Base-by-base conservation (phyloP, 129 eudicot genomes). In the Chrysanthemum makinoi region DNA sequence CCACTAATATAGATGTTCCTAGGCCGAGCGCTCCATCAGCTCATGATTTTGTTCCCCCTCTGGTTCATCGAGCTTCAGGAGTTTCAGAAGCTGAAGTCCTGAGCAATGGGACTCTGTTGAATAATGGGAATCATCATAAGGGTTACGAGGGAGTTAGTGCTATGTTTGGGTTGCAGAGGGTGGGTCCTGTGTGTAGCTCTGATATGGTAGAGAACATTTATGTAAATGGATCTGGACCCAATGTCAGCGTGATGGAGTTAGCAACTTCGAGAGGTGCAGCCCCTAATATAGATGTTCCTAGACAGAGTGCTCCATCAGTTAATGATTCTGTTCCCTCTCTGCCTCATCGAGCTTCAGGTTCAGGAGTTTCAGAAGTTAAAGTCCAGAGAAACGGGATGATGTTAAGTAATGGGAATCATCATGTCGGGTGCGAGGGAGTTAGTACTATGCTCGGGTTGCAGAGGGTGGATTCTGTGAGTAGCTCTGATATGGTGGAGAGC, bases 121-220 rank as follows among this genome's bases (percentile, higher is more conserved):
- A 19, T 46, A 76, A 74, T 51, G 87, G 77, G 46, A 83, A 79
- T 59, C 47, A 63, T 51, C 83, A 82, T 62, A 14, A 51, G 76
- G 72, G 84, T 46, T 83, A 87, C 28, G 87, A 85, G 69, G 95
- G 86, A 20, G 76, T 90, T 68, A 50, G 84, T 19, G 79, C 82
- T 66, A 63, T 83, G 64, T 86, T 87, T 66, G 89, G 91, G 59
- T 77, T 87, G 79, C 63, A 80, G 69, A 80, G 88, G 66, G 74
- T 87, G 83, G 85, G 85, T 80, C 87, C 95, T 30, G 97, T 83
- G 54, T 83, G 84, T 79, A 72, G 81, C 28, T 90, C 95, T 77
- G 87, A 85, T 44, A 67, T 70, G 48, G 55, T 77, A 22, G 86
- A 83, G 33, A 79, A 53, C 46, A 52, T 80, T 65, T 81, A 89